Percentiles rank a stretch among this genome's conserved stretches.
These are phyloP conservation scores for Sugiyamaella neomexicana DNA, from an alignment of 1,139 yeast species.

Conservation along the genomic window DNA sequence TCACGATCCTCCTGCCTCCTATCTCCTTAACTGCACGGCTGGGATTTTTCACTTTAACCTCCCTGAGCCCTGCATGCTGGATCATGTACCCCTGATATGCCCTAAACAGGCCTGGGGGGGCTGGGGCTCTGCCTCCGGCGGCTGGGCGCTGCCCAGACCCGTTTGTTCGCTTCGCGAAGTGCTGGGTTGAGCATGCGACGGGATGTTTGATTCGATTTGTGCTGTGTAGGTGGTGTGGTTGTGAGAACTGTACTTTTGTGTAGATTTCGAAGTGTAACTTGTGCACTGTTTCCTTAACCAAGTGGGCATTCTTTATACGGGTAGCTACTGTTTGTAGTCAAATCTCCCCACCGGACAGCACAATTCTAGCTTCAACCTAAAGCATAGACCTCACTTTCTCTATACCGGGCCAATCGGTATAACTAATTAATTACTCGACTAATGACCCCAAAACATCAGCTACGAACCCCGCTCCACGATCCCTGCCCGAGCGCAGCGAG, in stretches of 20 bases:
- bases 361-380: no score
- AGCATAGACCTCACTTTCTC: no score
- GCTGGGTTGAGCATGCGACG: no score
- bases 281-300: no score
- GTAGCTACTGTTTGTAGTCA: no score
- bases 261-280: neutral
- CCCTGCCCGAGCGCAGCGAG: conserved; percentile 1
- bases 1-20: neutral
- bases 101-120: neutral
- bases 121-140: neutral
- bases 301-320: no score
- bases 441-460: no score
- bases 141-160: neutral
- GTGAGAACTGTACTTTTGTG: neutral
- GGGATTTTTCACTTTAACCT: neutral
- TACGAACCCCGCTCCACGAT: neutral
- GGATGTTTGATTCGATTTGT: no score
- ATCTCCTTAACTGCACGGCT: neutral
- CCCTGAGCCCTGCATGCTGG: neutral
- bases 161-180: neutral
- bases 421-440: no score
- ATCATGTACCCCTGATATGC: conserved; percentile 8
- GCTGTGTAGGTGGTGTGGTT: no score
- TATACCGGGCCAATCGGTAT: no score
- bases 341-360: no score